Evolutionary conservation across 202 grass and related monocot genomes (phyloP).

Genomic region (Alloteropsis angusta): DNA sequence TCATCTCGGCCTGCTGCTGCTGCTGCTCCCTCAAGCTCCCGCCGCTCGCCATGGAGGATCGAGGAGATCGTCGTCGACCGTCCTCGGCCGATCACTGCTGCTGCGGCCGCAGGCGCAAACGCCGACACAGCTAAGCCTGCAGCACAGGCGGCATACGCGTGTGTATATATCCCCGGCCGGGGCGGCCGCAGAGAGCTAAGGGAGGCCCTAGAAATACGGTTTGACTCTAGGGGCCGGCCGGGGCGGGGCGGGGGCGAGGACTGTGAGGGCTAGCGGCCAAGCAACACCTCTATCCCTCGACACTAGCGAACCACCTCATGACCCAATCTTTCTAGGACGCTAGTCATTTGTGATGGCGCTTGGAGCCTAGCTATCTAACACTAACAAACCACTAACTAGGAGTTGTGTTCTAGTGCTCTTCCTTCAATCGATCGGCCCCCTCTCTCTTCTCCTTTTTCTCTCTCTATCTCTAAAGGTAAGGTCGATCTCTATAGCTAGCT

Average conservation of each 20-base stretch:
- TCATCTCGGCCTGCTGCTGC: too few species aligned
- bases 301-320: conserved; percentile 41
- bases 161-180: neutral
- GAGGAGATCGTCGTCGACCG: neutral
- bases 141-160: neutral
- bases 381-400: conserved; percentile 42
- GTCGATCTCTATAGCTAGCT: neutral
- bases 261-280: conserved; percentile 28
- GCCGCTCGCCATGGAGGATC: conserved; percentile 37
- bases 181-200: neutral
- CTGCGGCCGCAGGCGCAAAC: neutral
- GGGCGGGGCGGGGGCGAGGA: neutral
- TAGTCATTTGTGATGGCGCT: conserved; percentile 40
- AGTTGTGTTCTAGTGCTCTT: conserved; percentile 22
- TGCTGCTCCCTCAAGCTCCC: conserved; percentile 28
- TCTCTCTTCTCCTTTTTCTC: neutral
- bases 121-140: conserved; percentile 16
- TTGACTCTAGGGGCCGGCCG: conserved; percentile 36
- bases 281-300: conserved; percentile 36
- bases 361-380: conserved; percentile 17
- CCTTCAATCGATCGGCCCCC: neutral
- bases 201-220: conserved; percentile 31
- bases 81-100: neutral
- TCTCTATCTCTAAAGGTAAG: neutral
- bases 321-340: conserved; percentile 32